Evolutionary conservation across 2,329 filamentous ascomycete genomes (phyloP).

Genomic region (Cadophora sp.): DNA sequence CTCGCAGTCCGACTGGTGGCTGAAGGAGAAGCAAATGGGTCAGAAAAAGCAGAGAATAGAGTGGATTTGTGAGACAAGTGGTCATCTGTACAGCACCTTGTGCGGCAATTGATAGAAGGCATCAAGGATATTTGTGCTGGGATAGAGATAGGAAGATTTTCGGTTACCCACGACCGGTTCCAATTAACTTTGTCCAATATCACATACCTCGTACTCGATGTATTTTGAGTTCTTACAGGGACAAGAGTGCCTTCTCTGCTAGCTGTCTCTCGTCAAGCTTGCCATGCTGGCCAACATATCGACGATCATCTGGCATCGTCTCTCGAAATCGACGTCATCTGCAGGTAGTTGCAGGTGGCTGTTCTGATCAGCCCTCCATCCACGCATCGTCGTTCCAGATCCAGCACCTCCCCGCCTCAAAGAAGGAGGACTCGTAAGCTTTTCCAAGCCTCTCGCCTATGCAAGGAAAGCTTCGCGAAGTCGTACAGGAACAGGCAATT

Average conservation of each 20-base stretch:
- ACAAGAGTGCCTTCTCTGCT: not conserved
- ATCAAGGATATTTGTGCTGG: not conserved
- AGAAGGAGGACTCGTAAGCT: conserved; percentile 9
- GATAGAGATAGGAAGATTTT: not conserved
- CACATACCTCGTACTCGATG: not conserved
- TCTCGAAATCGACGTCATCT: conserved; percentile 20
- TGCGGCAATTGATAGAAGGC: not conserved
- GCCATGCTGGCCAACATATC: too few species aligned
- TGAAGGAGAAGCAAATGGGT: too few species aligned
- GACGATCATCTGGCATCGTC: not conserved
- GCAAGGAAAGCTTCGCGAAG: conserved; percentile 9
- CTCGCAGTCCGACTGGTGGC: not conserved
- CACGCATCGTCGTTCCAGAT: not conserved
- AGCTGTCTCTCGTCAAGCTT: not conserved
- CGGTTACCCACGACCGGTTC: not conserved
- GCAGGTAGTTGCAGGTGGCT: conserved; percentile 14
- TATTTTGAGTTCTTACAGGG: not conserved
- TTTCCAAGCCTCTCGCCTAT: not conserved
- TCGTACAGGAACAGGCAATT: not conserved
- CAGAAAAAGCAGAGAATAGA: not conserved
- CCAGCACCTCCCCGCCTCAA: conserved; percentile 9
- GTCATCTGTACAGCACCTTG: not conserved
- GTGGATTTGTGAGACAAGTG: not conserved
- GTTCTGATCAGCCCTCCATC: not conserved
- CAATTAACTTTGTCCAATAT: not conserved